A percentile compares a stretch with the other conserved stretches of the same genome.
Evolutionary conservation across 352 stramenopile species (phyloP).

Genomic region (Phytophthora citricola): DNA sequence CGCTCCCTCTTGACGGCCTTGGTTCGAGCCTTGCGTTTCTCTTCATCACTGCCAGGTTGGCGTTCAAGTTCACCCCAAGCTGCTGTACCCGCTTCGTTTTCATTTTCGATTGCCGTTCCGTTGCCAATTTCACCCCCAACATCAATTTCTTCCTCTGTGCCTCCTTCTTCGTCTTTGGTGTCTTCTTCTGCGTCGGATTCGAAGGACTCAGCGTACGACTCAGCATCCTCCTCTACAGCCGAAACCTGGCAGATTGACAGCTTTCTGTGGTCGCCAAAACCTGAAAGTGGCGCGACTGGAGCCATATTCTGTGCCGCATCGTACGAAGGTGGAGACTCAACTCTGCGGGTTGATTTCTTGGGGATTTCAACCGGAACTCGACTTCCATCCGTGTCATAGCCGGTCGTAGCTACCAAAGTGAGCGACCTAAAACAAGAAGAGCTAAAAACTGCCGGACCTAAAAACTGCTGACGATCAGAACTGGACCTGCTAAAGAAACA

Average conservation of each 20-base stretch:
- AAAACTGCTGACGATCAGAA: not conserved
- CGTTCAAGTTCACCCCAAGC: not conserved
- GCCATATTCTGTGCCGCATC: constrained; percentile 43
- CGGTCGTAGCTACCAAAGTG: no score
- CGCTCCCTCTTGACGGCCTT: constrained; percentile 16
- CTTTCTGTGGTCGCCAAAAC: not conserved
- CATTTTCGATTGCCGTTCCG: not conserved
- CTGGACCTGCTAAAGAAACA: not conserved
- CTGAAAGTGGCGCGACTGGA: not conserved
- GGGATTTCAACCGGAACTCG: constrained; percentile 34
- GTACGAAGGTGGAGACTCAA: constrained; percentile 40
- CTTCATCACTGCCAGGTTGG: not conserved
- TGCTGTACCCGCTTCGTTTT: not conserved
- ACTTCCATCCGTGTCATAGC: constrained; percentile 36
- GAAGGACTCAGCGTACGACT: constrained; percentile 46
- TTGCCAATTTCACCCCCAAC: not conserved
- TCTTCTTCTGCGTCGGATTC: constrained; percentile 29
- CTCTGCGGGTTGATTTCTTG: constrained; percentile 12
- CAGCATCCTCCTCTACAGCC: constrained; percentile 26
- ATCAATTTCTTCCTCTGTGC: constrained; percentile 8
- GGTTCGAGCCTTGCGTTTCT: constrained; percentile 4
- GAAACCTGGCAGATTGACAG: not conserved
- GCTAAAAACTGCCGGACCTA: constrained; percentile 13
- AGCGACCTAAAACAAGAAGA: constrained; percentile 19
- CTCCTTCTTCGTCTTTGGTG: not conserved